Conservation (phyloP, 225 moss, liverwort and hornwort species). For the Bryoerythrophyllum caledonicum region DNA sequence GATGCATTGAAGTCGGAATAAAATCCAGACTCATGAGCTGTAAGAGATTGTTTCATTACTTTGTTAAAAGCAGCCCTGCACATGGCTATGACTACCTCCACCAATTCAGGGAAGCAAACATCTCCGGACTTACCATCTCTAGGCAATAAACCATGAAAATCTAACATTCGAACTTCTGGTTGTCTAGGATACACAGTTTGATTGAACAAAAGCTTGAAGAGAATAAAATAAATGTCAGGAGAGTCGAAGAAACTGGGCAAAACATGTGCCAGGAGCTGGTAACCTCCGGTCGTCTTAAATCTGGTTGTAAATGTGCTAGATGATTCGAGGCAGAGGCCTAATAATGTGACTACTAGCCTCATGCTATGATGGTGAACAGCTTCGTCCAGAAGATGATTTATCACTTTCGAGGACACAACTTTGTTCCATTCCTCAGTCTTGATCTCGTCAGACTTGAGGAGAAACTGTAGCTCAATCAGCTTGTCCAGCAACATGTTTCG, state of each 20-base stretch:
- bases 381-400: slow-evolving; percentile 83
- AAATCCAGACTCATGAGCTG: slow-evolving; percentile 80
- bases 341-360: slow-evolving; percentile 85
- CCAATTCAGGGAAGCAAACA: slow-evolving; percentile 80
- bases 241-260: slow-evolving; percentile 89
- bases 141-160: slow-evolving; percentile 93
- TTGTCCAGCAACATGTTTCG: slow-evolving; percentile 91
- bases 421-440: slow-evolving; percentile 85
- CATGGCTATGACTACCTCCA: slow-evolving; percentile 89
- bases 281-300: slow-evolving; percentile 88
- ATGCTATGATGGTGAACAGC: slow-evolving; percentile 82
- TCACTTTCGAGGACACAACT: slow-evolving; percentile 88
- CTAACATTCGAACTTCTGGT: slow-evolving; percentile 93
- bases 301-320: slow-evolving; percentile 78
- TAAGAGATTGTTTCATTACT: slow-evolving; percentile 66
- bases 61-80: slow-evolving; percentile 76
- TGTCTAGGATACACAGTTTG: slow-evolving; percentile 88
- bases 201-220: slow-evolving; percentile 87
- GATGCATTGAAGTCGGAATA: slow-evolving; percentile 72
- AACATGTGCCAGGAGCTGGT: slow-evolving; percentile 83
- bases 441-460: slow-evolving; percentile 70
- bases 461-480: slow-evolving; percentile 92
- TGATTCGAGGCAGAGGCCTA: slow-evolving; percentile 91
- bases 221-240: slow-evolving; percentile 92
- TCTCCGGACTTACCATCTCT: slow-evolving; percentile 72